Evolutionary conservation across 1,284 basidiomycete species (phyloP), one percentile per base, ranked within the genome.

Genomic region (Apiotrichum sp.): DNA sequence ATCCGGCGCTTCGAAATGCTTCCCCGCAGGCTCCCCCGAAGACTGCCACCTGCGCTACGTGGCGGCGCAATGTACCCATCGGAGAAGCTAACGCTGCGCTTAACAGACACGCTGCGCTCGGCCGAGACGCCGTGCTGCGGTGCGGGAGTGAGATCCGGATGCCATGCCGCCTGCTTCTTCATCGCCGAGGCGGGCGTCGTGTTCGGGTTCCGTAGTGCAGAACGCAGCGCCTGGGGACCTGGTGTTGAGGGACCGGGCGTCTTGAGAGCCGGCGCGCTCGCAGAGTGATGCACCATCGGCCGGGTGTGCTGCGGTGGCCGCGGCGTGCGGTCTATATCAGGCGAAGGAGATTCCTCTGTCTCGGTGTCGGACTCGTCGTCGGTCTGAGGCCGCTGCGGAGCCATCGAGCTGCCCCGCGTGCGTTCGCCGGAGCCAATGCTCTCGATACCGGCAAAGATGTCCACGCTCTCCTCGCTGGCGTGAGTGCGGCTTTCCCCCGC

Each of bases 41-140:
- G 22, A 31, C 31, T 41, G 1, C 39, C 39, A 4, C 39, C 32
- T 3, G 56, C n/a, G 53, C 42, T 39, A 48, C 34, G 50, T 34
- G 71, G 54, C 48, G 55, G 53, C 5, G 44, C 52, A 42, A 61
- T 50, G 68, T 86, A 87, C 4, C 92, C 91, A 69, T 97, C 93
- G 16, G 90, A 93, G 76, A 97, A 97, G 72, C 89, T 93, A 52
- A 97, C 93, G 45, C 89, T 93, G 35, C 92, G 83, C 58, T 85
- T 83, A 3, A 57, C 58, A 41, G 65, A 67, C 35, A 57, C 57
- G 33, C 58, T 64, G 10, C 52, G 58, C 2, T 54, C 58, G 7
- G 48, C 56, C 2, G 52, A 56, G 45, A 16, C 52, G 22, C 22
- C 35, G 10, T 36, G 33, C 16, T 38, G 55, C 16, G 63, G 61